Evolutionary conservation across 305 asterid genomes (phyloP).

Genomic region (Lippia alba): DNA sequence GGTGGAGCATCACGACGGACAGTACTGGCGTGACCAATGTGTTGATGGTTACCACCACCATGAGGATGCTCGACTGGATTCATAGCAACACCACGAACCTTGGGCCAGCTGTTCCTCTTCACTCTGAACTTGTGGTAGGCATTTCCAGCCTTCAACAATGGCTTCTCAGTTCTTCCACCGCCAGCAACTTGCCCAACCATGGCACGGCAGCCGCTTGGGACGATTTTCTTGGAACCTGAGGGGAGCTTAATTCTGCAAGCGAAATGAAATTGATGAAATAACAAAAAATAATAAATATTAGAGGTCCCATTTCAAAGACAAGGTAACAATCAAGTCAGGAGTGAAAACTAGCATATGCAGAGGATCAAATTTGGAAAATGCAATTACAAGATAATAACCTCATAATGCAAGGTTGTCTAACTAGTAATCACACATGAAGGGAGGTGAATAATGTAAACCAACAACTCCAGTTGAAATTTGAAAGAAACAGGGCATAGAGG

Average conservation of each 20-base stretch:
- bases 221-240: slow-evolving; percentile 65
- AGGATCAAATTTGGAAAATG: not conserved
- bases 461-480: not conserved
- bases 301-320: too few species aligned
- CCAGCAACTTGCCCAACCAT: slow-evolving; percentile 82
- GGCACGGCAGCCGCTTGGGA: slow-evolving; percentile 69
- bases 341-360: not conserved
- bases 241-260: slow-evolving; percentile 56
- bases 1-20: slow-evolving; percentile 92
- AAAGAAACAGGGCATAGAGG: not conserved
- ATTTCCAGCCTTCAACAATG: slow-evolving; percentile 67
- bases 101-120: slow-evolving; percentile 73
- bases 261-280: not conserved
- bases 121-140: slow-evolving; percentile 72
- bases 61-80: slow-evolving; percentile 90
- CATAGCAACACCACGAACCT: slow-evolving; percentile 87
- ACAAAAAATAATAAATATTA: not conserved
- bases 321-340: not conserved
- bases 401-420: not conserved
- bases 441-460: not conserved
- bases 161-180: slow-evolving; percentile 82
- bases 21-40: slow-evolving; percentile 85
- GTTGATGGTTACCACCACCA: slow-evolving; percentile 96
- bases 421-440: too few species aligned
- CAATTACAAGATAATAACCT: not conserved